Evolutionary conservation across 768 basidiomycete genomes (phyloP), one percentile per base, ranked within the genome.

Genomic region (Lactarius psammicola): DNA sequence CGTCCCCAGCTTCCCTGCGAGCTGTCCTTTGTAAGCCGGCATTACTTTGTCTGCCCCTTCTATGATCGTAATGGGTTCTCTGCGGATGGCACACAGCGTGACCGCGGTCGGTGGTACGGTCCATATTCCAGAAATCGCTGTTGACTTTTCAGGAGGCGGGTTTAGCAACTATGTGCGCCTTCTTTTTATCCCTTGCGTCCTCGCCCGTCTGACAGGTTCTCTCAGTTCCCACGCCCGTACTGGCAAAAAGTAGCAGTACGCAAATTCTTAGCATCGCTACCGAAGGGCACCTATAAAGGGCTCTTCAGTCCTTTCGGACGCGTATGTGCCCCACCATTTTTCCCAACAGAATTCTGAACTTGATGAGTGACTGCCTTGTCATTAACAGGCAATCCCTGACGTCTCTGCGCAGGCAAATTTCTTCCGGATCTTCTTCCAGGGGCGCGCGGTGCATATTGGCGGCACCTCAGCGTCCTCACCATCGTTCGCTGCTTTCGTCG

Each of bases 71-170:
- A 59, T 46, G n/a, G 56, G 40, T 33, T 20, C 4, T 28, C 31
- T 38, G 11, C 11, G 28, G 28, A 49, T 17, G n/a, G 87, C 86
- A 63, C 23, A 40, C 49, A 69, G 68, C 38, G 87, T 90, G 26
- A 92, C 89, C 2, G 69, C 85, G 4, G 89, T 92, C 4, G 89
- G 89, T 11, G 89, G 84, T 6, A 90, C 89, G 1, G 76, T 75
- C 42, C 5, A 56, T 57, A 75, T 88, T 54, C 88, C 87, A 0
- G 89, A 91, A 72, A 78, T 78, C 17, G 85, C 84, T 0, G 82
- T 81, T 0, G 72, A 66, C 67, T 87, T 89, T 77, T 89, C 87
- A 15, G 87, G 88, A 1, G 90, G 90, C 40, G 88, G 89, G 2
- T 92, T 90, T 76, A 89, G 87, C 71, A 79, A 89, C 68, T 82